Evolutionary conservation across 1,139 yeast species (phyloP).

Genomic region (Pichia norvegensis): DNA sequence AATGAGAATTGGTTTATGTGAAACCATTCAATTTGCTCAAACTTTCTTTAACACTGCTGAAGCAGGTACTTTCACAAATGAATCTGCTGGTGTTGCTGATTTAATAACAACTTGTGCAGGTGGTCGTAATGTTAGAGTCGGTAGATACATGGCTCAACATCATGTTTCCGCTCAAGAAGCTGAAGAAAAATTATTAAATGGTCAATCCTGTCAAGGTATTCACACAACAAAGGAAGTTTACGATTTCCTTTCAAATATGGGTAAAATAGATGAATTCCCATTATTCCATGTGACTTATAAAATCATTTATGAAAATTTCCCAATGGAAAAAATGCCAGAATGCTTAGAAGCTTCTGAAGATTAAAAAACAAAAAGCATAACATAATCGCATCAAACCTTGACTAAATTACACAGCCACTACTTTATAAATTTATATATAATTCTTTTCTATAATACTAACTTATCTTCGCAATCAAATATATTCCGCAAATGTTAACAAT

Average conservation of each 20-base stretch:
- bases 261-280: conserved; percentile 68
- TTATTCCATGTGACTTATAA: conserved; percentile 78
- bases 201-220: conserved; percentile 93
- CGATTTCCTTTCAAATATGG: conserved; percentile 60
- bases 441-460: not conserved
- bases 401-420: not conserved
- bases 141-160: conserved; percentile 65
- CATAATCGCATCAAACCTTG: not conserved
- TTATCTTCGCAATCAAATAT: not conserved
- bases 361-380: conserved; percentile 4
- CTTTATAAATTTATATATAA: not conserved
- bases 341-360: conserved; percentile 41
- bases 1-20: conserved; percentile 87
- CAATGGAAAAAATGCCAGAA: conserved; percentile 55
- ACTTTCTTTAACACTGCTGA: conserved; percentile 63
- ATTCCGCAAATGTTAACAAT: too few species aligned
- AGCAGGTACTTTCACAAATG: conserved; percentile 77
- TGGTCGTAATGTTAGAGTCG: conserved; percentile 90
- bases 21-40: conserved; percentile 78
- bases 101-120: conserved; percentile 94
- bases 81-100: conserved; percentile 95
- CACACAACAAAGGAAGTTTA: conserved; percentile 85
- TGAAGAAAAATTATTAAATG: conserved; percentile 76
- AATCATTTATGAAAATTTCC: conserved; percentile 66
- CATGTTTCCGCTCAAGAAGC: conserved; percentile 68